A percentile compares a stretch with the other conserved stretches of the same genome.
Evolutionary conservation across 495 filamentous ascomycete genomes (phyloP).

Genomic region (Glarea lozoyensis): DNA sequence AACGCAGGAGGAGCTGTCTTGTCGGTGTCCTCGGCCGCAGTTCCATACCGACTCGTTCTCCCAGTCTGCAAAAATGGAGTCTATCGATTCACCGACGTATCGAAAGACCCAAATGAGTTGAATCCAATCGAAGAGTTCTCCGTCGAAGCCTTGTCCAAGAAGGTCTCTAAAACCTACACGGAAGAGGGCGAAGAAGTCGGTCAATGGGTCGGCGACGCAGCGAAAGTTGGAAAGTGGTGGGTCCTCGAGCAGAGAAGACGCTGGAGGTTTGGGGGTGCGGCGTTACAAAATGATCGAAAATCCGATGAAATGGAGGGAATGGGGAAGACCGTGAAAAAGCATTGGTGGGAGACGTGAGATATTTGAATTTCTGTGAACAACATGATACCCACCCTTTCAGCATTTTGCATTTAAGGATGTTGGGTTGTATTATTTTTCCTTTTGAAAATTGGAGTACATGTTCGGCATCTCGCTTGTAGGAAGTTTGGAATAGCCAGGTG

Average conservation of each 20-base stretch:
- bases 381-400: too few relatives aligned
- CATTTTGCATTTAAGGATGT: too few relatives aligned
- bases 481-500: too few relatives aligned
- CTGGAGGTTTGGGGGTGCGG: constrained; percentile 2
- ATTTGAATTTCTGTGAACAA: too few relatives aligned
- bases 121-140: constrained; percentile 27
- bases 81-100: constrained; percentile 30
- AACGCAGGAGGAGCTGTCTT: constrained; percentile 36
- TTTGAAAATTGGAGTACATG: too few relatives aligned
- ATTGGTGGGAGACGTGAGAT: constrained; percentile 4
- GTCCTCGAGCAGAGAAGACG: constrained; percentile 2
- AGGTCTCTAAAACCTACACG: constrained; percentile 24
- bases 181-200: constrained; percentile 24
- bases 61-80: constrained; percentile 31
- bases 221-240: constrained; percentile 5
- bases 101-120: constrained; percentile 28
- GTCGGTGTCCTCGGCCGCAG: constrained; percentile 29
- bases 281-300: constrained; percentile 2
- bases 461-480: too few relatives aligned
- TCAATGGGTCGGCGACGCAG: constrained; percentile 34
- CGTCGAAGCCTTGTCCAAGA: constrained; percentile 21
- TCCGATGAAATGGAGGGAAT: constrained; percentile 1
- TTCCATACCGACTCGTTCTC: constrained; percentile 31
- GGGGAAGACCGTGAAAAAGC: neutral
- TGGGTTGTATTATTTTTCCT: too few relatives aligned